Base-by-base conservation (phyloP, 306 rosid species). In the Begonia masoniana region DNA sequence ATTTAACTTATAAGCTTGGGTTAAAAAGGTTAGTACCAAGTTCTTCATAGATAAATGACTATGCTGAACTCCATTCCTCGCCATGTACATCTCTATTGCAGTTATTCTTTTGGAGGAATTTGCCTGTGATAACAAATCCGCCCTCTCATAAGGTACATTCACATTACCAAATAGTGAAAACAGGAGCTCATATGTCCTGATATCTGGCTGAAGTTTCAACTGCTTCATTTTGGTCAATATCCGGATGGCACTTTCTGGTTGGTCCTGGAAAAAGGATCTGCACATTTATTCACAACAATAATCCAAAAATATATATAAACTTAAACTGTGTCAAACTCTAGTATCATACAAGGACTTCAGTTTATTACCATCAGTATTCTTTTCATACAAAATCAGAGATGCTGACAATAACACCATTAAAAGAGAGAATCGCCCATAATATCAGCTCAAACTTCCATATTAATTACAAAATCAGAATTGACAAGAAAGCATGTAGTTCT, bases 41-140 rank as follows among this genome's bases (percentile, higher is more conserved):
- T 58, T 72, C 68, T 53, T 74, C 78, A 88, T 76, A 62, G 97
- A 82, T 53, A 57, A n/a, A 58, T 47, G 43, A 65, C 76, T 85
- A 76, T 88, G 95, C 64, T 74, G 87, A 67, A 85, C 41, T 55
- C 76, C 86, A 64, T 76, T 65, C 56, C 48, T 74, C 2, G 64
- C 76, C 97, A 88, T 88, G 71, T 82, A 76, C 71, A 54, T 68
- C 77, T 85, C 84, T 56, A 88, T 82, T 67, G 82, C 84, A 17
- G 68, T 59, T 63, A 88, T 80, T 62, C 97, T 83, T 60, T 63
- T 76, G 56, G 72, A 73, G 68, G 70, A 72, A 53, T 77, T 82
- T 53, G 46, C 75, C 62, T 76, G 94, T 57, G 94, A 85, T 69
- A 68, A 64, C 59, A 58, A 58, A 74, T 78, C 67, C 16, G 81